Evolutionary conservation across 1,284 basidiomycete species (phyloP), one percentile per base, ranked within the genome.

Genomic region (Cerioporus squamosus): DNA sequence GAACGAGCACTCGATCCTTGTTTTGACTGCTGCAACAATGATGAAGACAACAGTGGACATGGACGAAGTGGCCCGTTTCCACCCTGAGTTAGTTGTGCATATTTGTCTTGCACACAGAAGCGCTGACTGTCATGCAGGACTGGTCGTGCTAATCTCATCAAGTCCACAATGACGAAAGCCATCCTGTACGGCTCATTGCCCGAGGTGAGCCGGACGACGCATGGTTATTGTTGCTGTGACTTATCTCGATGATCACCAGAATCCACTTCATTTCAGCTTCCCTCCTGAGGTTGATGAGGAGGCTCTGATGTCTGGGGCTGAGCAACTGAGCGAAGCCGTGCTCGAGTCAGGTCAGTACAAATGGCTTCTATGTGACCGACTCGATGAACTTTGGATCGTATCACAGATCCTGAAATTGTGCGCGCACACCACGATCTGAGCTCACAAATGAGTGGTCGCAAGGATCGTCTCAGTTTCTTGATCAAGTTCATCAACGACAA

Each of bases 401-500:
- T 1, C 23, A 3, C 38, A 94, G 94, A 88, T 68, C 78, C 85
- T 1, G 82, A 89, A 54, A 82, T 95, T 53, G 84, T 95, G 44
- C 83, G 85, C 12, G 80, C 84, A 3, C 90, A 90, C 59, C 87
- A 91, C 61, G 97, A 98, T 70, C 78, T 98, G 40, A 87, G 87
- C 9, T 79, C 86, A 1, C 95, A 97, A 68, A 77, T 99, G 57
- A 81, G 81, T 2, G 87, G 88, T 54, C 85, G 94, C 26, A 87
- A 90, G 61, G 85, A 87, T 44, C 82, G 93, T 43, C 78, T 97
- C 17, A 86, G 84, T 51, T 91, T 91, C 77, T 80, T 99, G 9
- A 93, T 97, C 66, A 80, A 81, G 18, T 97, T 96, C 72, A 90
- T 99, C 63, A 93, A 93, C 52, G 86, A 90, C 57, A 97, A 97